These are phyloP conservation scores for Pestalotiopsis sp. DNA, from an alignment of 2,329 filamentous ascomycete species.

Conservation along the genomic window DNA sequence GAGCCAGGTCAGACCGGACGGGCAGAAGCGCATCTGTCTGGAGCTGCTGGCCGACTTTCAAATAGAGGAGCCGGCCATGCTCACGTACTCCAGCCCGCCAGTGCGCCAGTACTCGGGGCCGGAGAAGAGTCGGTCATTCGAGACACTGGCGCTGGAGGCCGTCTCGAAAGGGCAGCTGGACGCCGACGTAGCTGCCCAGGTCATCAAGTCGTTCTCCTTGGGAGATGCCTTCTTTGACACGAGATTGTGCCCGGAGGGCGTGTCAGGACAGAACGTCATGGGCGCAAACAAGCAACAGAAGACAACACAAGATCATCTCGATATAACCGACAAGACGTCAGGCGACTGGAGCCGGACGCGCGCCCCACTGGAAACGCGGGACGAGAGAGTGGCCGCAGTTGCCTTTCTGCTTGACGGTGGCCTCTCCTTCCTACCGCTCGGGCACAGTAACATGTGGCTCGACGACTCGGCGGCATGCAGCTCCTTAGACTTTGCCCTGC, in stretches of 20 bases:
- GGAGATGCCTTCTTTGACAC: slow-evolving; percentile 35
- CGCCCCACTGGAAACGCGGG: slow-evolving; percentile 19
- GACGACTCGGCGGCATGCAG: slow-evolving; percentile 46
- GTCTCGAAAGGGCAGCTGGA: slow-evolving; percentile 6
- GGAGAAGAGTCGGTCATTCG: slow-evolving; percentile 25
- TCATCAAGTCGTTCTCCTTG: slow-evolving; percentile 29
- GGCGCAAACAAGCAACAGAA: slow-evolving; percentile 38
- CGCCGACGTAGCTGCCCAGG: background rate
- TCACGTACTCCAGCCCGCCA: slow-evolving; percentile 42
- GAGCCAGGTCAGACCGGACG: slow-evolving; percentile 40
- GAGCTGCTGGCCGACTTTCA: slow-evolving; percentile 51
- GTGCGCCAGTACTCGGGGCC: slow-evolving; percentile 30
- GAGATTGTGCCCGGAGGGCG: slow-evolving; percentile 38
- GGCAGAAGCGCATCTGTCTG: slow-evolving; percentile 38
- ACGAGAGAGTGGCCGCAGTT: slow-evolving; percentile 36
- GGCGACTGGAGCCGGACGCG: slow-evolving; percentile 44
- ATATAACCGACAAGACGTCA: slow-evolving; percentile 36
- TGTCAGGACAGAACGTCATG: slow-evolving; percentile 44
- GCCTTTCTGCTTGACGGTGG: slow-evolving; percentile 48
- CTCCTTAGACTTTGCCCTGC: slow-evolving; percentile 52
- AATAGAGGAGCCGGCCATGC: slow-evolving; percentile 33
- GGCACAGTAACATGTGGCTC: slow-evolving; percentile 43
- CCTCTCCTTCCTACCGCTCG: slow-evolving; percentile 45
- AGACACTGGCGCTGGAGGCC: slow-evolving; percentile 23
- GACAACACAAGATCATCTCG: slow-evolving; percentile 39